A percentile compares a stretch with the other conserved stretches of the same genome.
These are phyloP conservation scores for Suillus weaverae DNA, from an alignment of 768 basidiomycete species.

Conservation along the genomic window DNA sequence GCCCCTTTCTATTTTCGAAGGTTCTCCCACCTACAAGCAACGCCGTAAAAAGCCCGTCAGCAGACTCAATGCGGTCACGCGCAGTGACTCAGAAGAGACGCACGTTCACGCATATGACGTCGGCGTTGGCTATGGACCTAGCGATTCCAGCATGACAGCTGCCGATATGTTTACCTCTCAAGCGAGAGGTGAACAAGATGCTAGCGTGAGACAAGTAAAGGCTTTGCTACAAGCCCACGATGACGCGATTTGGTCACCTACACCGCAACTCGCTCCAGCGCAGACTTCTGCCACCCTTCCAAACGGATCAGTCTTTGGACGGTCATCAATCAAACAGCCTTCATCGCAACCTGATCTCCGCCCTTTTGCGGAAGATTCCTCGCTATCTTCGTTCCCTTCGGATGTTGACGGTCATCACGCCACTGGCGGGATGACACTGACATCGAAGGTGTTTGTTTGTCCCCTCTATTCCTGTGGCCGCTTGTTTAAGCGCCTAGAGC, in stretches of 20 bases:
- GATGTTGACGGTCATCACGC: conserved; percentile 18
- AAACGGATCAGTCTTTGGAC: conserved; percentile 24
- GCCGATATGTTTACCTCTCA: conserved; percentile 68
- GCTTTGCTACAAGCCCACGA: conserved; percentile 16
- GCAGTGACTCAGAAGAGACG: conserved; percentile 24
- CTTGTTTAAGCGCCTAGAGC: conserved; percentile 90
- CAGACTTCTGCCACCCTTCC: conserved; percentile 24
- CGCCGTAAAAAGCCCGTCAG: conserved; percentile 72
- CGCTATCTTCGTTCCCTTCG: conserved; percentile 22
- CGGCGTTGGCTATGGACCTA: conserved; percentile 30
- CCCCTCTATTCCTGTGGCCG: conserved; percentile 82
- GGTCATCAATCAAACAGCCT: conserved; percentile 18
- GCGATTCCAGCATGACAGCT: conserved; percentile 45
- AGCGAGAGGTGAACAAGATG: conserved; percentile 54
- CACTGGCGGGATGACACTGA: conserved; percentile 30
- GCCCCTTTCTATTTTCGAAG: conserved; percentile 76
- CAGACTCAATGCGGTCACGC: conserved; percentile 31
- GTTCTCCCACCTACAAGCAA: conserved; percentile 86
- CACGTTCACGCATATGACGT: conserved; percentile 12
- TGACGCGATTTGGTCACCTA: conserved; percentile 2
- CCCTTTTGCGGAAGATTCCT: conserved; percentile 14
- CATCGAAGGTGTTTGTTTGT: conserved; percentile 73
- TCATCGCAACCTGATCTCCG: conserved; percentile 19
- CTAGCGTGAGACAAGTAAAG: conserved; percentile 17
- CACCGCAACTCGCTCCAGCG: conserved; percentile 21